Conservation (phyloP, 441 rosid species). For the Dalechampia spathulata region DNA sequence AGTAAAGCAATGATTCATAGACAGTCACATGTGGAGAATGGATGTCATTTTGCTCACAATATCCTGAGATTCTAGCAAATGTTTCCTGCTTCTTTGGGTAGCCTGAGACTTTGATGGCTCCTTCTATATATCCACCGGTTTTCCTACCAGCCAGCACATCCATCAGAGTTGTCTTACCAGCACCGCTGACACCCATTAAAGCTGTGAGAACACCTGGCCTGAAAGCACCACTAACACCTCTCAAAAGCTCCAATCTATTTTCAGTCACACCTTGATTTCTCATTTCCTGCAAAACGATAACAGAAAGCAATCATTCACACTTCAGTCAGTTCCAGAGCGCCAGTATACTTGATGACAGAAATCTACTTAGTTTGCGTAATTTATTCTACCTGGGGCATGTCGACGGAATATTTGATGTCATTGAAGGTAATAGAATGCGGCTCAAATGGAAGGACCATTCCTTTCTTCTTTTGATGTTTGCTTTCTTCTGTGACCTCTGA, state of each 20-base stretch:
- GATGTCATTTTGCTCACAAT: conserved; percentile 46
- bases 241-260: conserved; percentile 54
- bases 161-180: conserved; percentile 68
- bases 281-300: conserved; percentile 46
- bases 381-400: conserved; percentile 58
- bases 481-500: not conserved
- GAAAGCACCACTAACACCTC: conserved; percentile 73
- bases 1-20: conserved; percentile 40
- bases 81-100: conserved; percentile 40
- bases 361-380: not conserved
- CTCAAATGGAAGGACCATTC: conserved; percentile 86
- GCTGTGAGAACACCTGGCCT: conserved; percentile 94
- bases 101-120: conserved; percentile 36
- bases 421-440: conserved; percentile 60
- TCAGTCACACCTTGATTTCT: conserved; percentile 45
- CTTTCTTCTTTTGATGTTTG: conserved; percentile 32
- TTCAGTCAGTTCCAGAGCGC: not conserved
- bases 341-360: not conserved
- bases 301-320: not conserved
- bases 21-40: conserved; percentile 46
- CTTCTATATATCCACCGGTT: conserved; percentile 42
- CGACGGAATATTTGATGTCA: conserved; percentile 48
- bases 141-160: conserved; percentile 53
- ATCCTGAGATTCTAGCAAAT: conserved; percentile 45
- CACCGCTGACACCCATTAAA: conserved; percentile 90